Base-by-base conservation (phyloP, 2,329 filamentous ascomycete species). In the Hypoxylon sp. region DNA sequence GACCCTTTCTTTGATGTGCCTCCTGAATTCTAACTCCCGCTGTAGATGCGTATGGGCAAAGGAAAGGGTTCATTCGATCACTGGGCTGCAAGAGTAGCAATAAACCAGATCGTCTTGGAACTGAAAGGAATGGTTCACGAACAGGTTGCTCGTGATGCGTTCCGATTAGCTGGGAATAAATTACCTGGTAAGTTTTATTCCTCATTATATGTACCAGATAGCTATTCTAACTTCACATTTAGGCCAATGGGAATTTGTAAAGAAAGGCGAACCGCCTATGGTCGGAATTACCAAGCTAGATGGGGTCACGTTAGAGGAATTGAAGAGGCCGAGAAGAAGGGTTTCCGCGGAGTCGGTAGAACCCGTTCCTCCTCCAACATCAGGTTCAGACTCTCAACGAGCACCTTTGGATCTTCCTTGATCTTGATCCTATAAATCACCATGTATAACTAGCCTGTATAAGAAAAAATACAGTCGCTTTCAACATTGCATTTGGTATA, bases 41-140 rank as follows among this genome's bases (percentile, higher is more conserved):
- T 48, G 5, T 70, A 90, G 88, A 91, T 93, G 78, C 91, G 96
- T 87, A 99, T 99, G 96, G 96, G 96, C 78, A 99, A 98, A 81
- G 96, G 96, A 81, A 99, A 99, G 79, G 96, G 96, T 72, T 92
- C 90, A 67, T 98, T 99, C 77, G 96, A 99, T 78, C 93, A 97
- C 77, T 99, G 96, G 96, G 93, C 95, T 3, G 88, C 91, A 20
- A 89, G 95, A 79, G 89, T 98, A 71, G 89, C 93, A 7, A 93
- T 98, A 53, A 97, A 92, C 80, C 92, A 96, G 78, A 88, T 99
- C 50, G 83, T 97, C 18, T 96, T 99, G 72, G 96, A 99, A 80
- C 81, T 99, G 71, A 93, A 93, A 79, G 96, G 96, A 46, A 88
- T 93, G 72, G 77, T 98, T 69, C 96, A 99, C 86, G 96, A 99